Evolutionary conservation across 169 alveolate species (phyloP), one percentile per base, ranked within the genome.

Genomic region (Neospora caninum): DNA sequence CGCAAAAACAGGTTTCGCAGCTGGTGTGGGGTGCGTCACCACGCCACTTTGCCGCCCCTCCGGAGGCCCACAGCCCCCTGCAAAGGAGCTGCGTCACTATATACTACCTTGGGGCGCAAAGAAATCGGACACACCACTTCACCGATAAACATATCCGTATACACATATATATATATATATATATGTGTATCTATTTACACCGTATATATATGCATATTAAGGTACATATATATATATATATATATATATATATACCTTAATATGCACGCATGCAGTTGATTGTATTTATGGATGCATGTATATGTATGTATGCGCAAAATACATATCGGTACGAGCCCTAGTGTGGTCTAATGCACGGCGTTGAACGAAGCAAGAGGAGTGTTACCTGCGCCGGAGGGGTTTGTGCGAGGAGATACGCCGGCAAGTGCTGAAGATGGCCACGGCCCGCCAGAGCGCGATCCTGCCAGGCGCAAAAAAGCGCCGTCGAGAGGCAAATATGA

Each of bases 371-470:
- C n/a, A 0, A 22, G 7, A 64, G 0, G 73, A 22, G 10, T 0
- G 10, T 22, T 49, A 92, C 94, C 42, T 92, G 94, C 0, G 92
- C 69, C 13, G 84, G 92, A 18, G 80, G 94, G 13, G 92, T 69
- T 80, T 82, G 91, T 0, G 94, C 49, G 38, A 82, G 70, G 29
- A 92, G 94, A 49, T 92, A 92, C 43, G 88, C 69, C 25, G 94
- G 94, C 22, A 92, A 88, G 82, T 83, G 92, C 49, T 83, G 86
- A 69, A 92, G 82, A 34, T 86, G 91, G 54, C 92, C 91, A 43
- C 82, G 88, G 39, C 89, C 86, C n/a, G 86, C 89, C 89, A 29
- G 64, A 82, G n/a, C 41, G 43, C 89, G n/a, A 29, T 82, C 89
- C 89, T 82, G 64, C 43, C 4, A 20, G 38, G 7, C 39, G 18